Base-by-base conservation (phyloP, 192 early-diverging fungal genomes). In the Dispira simplex region DNA sequence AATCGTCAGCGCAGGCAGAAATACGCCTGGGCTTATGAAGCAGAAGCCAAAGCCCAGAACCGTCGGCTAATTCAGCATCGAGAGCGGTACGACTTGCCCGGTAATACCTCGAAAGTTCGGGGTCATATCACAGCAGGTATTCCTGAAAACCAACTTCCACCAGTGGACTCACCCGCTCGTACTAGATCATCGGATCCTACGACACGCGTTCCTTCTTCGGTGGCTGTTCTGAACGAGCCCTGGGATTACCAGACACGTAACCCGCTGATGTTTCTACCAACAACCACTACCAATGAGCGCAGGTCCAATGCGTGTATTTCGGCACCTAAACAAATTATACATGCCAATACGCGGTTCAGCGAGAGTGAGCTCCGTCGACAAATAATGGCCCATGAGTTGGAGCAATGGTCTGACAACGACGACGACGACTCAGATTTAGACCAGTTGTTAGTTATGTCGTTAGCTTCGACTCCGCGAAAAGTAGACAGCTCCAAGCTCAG, bases 301-400 rank as follows among this genome's bases (percentile, higher is more conserved):
- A 16, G 14, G 58, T 44, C 58, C 58, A 60, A 8, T 3, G 2
- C 21, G 4, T 2, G 20, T 14, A 43, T 14, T 27, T 44, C 13
- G 2, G 27, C 18, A 43, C 32, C 58, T 13, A 28, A 44, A 44
- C 27, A 43, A 14, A 60, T 60, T 27, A 27, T 60, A 3, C 58
- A 60, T 44, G 39, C 58, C 58, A 60, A 60, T 44, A 60, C 58
- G 58, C 58, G 58, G 43, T 60, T 60, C 13, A 11, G 32, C 32
- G 58, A 60, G 13, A 28, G 14, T 44, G 58, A 60, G 13, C 44
- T 60, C 16, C 39, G 32, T 18, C 18, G 18, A 8, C 58, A 60
- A 21, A 44, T 8, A 16, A 28, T 60, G 21, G 14, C 10, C 32
- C 32, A 39, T 4, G 32, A 39, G 32, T 39, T 6, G 3, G 32